Conservation (phyloP, 2,329 filamentous ascomycete genomes). For the Herpotrichia juniperi region DNA sequence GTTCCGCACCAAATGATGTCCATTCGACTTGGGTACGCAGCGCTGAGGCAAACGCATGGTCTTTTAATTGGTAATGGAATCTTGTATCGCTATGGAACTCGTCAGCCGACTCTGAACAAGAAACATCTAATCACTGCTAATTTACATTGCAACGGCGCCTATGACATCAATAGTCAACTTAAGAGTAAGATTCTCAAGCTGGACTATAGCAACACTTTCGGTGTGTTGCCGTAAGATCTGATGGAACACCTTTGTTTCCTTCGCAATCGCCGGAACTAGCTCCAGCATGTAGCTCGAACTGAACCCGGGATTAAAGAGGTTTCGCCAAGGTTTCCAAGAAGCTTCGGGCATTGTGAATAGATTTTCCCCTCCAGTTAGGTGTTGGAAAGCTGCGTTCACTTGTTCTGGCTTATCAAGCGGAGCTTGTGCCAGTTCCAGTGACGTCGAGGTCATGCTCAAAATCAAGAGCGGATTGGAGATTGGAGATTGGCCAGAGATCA, state of each 20-base stretch:
- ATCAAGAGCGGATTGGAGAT: no score
- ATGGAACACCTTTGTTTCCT: background rate
- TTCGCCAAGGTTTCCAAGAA: constrained; percentile 8
- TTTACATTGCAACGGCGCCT: constrained; percentile 11
- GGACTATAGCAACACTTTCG: background rate
- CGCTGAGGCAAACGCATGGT: constrained; percentile 6
- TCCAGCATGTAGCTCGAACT: constrained; percentile 1
- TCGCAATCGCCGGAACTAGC: background rate
- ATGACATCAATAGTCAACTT: constrained; percentile 17
- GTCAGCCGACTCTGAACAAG: background rate
- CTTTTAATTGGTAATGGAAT: constrained; percentile 4
- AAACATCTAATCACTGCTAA: background rate
- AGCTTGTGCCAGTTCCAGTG: no score
- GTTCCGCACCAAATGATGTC: constrained; percentile 6
- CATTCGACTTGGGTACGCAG: constrained; percentile 9
- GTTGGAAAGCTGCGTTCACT: no score
- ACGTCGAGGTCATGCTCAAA: no score
- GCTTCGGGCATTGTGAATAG: constrained; percentile 5
- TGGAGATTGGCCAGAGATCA: no score
- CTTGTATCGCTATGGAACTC: constrained; percentile 4
- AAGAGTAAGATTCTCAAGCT: constrained; percentile 8
- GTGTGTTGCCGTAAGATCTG: background rate
- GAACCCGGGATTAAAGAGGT: constrained; percentile 7
- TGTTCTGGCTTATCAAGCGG: no score
- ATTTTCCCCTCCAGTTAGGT: constrained; percentile 8